These are phyloP conservation scores for Boletus vinaceobasis DNA, from an alignment of 768 basidiomycete genomes.

Conservation along the genomic window DNA sequence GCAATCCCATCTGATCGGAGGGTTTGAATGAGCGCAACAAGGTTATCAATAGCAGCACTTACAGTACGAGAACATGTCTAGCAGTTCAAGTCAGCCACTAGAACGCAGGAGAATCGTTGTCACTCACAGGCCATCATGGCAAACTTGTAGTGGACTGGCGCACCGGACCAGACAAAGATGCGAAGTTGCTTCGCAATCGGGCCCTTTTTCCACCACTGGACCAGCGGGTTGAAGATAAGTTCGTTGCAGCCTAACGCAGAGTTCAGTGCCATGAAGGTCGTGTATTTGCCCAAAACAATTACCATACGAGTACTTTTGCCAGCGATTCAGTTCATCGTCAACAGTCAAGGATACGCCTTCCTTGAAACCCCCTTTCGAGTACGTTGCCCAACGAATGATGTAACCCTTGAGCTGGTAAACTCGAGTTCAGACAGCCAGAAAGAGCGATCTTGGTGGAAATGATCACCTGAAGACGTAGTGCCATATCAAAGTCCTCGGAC, in stretches of 20 bases:
- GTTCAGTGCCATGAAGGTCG: slow-evolving; percentile 27
- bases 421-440: slow-evolving; percentile 58
- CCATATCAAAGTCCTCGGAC: slow-evolving; percentile 73
- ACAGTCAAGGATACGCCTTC: slow-evolving; percentile 89
- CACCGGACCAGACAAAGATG: slow-evolving; percentile 70
- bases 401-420: slow-evolving; percentile 31
- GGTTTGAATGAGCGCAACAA: neutral
- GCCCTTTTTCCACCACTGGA: slow-evolving; percentile 72
- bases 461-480: slow-evolving; percentile 47
- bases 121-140: slow-evolving; percentile 50
- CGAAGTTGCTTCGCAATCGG: slow-evolving; percentile 82
- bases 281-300: slow-evolving; percentile 29
- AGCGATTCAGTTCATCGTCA: slow-evolving; percentile 88
- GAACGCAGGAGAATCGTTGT: neutral
- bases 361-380: slow-evolving; percentile 83
- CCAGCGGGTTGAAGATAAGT: slow-evolving; percentile 83
- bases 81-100: neutral
- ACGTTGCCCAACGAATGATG: slow-evolving; percentile 64
- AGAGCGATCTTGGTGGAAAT: neutral
- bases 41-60: slow-evolving; percentile 11
- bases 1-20: slow-evolving; percentile 50
- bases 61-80: slow-evolving; percentile 55
- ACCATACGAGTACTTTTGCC: slow-evolving; percentile 88
- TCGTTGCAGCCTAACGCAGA: slow-evolving; percentile 31
- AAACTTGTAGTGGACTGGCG: slow-evolving; percentile 81